Evolutionary conservation across 2,329 filamentous ascomycete genomes (phyloP).

Genomic region (Trichoderma endophyticum): DNA sequence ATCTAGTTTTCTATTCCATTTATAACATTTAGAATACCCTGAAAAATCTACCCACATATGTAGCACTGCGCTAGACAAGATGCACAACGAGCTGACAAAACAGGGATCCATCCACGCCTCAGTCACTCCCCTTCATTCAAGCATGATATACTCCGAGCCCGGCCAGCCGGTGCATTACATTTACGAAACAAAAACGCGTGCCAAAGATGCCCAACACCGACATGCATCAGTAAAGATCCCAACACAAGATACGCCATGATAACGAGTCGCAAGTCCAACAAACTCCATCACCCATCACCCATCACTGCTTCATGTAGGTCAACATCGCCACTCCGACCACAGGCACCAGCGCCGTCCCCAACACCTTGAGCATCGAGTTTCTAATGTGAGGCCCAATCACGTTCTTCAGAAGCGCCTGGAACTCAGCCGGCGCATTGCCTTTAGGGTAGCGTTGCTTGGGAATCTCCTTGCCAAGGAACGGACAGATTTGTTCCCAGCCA

Average conservation of each 20-base stretch:
- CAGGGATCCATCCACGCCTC: background rate
- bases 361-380: background rate
- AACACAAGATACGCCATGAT: background rate
- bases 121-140: background rate
- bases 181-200: background rate
- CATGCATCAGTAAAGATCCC: background rate
- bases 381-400: background rate
- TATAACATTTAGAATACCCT: background rate
- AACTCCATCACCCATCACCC: background rate
- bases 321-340: background rate
- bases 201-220: background rate
- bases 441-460: constrained; percentile 23
- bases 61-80: background rate
- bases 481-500: constrained; percentile 37
- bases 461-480: constrained; percentile 30
- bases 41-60: background rate
- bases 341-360: background rate
- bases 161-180: background rate
- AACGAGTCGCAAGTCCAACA: background rate
- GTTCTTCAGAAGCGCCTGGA: background rate
- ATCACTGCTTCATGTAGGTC: background rate
- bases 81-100: background rate
- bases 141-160: background rate
- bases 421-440: constrained; percentile 9
- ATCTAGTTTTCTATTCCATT: background rate